These are phyloP conservation scores for Rhizopogon roseolus DNA, from an alignment of 768 basidiomycete species.

Conservation along the genomic window DNA sequence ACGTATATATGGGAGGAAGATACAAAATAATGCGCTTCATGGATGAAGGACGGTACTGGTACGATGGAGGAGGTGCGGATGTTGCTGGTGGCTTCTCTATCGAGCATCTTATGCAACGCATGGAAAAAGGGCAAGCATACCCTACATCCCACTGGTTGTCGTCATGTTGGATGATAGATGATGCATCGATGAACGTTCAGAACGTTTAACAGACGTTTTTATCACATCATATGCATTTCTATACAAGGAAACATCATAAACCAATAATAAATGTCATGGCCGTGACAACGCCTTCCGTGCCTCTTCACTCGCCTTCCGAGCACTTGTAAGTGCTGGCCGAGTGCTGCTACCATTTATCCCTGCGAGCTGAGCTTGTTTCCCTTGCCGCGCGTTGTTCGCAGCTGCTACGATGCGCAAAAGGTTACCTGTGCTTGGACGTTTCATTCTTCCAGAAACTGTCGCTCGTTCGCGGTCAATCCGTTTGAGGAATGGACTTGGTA, in stretches of 20 bases:
- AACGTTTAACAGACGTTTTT: too few relatives aligned
- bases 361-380: slow-evolving; percentile 6
- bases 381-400: slow-evolving; percentile 39
- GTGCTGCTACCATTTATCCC: slow-evolving; percentile 5
- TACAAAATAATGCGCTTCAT: too few relatives aligned
- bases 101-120: too few relatives aligned
- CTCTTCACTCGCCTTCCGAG: slow-evolving; percentile 47
- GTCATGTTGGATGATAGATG: too few relatives aligned
- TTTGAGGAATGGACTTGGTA: slow-evolving; percentile 81
- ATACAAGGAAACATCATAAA: not conserved
- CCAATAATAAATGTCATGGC: slow-evolving; percentile 7
- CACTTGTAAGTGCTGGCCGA: slow-evolving; percentile 41
- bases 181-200: too few relatives aligned
- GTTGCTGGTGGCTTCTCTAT: too few relatives aligned
- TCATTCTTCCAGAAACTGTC: slow-evolving; percentile 16
- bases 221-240: not conserved
- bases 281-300: slow-evolving; percentile 42
- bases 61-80: too few relatives aligned
- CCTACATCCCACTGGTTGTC: too few relatives aligned
- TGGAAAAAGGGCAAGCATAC: too few relatives aligned
- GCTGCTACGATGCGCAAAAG: slow-evolving; percentile 56
- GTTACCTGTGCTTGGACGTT: slow-evolving; percentile 48
- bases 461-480: slow-evolving; percentile 37
- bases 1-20: too few relatives aligned
- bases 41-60: too few relatives aligned